phyloP scores from a whole-genome alignment of 345 rosid species.

The Tarenaya hassleriana region DNA sequence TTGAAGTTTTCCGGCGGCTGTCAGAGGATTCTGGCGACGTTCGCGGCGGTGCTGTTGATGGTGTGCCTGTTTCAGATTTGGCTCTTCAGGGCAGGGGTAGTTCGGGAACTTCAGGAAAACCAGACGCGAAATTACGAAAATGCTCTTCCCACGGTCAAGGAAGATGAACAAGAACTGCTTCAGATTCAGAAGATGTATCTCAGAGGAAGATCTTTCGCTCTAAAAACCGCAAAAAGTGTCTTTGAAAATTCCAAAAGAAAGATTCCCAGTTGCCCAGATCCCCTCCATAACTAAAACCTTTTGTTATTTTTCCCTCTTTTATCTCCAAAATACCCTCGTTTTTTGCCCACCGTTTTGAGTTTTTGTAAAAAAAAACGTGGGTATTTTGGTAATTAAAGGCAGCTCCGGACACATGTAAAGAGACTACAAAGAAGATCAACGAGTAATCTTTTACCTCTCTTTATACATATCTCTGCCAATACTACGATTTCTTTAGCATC shows the following conservation, averaged over 20 bases:
- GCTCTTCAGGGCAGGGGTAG: slow-evolving; percentile 21
- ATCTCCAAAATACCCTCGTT: slow-evolving; percentile 8
- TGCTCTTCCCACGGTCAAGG: slow-evolving; percentile 17
- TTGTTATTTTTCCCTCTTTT: slow-evolving; percentile 1
- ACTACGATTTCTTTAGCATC: no score
- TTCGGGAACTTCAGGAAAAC: slow-evolving; percentile 20
- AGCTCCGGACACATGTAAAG: no score
- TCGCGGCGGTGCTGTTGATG: slow-evolving; percentile 23
- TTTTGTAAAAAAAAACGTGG: not conserved
- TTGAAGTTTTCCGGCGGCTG: slow-evolving; percentile 12
- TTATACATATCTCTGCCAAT: no score
- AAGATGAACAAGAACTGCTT: slow-evolving; percentile 25
- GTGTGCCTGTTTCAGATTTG: slow-evolving; percentile 25
- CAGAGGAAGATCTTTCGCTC: slow-evolving; percentile 36
- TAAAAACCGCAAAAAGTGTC: slow-evolving; percentile 21
- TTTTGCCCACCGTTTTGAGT: slow-evolving; percentile 3
- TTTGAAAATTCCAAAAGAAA: slow-evolving; percentile 53
- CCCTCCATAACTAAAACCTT: slow-evolving; percentile 63
- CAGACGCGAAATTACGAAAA: slow-evolving; percentile 10
- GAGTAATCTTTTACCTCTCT: no score
- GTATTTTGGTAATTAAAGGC: not conserved
- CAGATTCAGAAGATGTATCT: slow-evolving; percentile 19
- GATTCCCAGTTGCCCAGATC: slow-evolving; percentile 85
- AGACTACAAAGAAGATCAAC: no score
- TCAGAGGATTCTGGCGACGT: slow-evolving; percentile 23